These are phyloP conservation scores for Ustulina deusta DNA, from an alignment of 2,329 filamentous ascomycete genomes.

Conservation along the genomic window DNA sequence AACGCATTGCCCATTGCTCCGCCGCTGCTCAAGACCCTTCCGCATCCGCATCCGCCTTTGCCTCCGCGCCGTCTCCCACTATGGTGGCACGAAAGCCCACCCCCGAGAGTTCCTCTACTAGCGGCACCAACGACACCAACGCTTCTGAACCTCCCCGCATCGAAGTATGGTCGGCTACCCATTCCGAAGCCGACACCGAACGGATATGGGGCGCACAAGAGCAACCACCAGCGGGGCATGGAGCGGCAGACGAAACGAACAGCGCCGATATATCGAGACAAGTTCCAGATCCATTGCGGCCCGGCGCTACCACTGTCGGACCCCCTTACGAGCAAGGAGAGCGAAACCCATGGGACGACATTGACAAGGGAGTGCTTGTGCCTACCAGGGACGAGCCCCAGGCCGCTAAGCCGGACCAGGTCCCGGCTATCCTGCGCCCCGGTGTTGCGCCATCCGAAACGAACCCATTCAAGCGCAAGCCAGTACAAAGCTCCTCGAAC, in stretches of 20 bases:
- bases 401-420: slow-evolving; percentile 41
- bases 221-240: slow-evolving; percentile 17
- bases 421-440: slow-evolving; percentile 51
- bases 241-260: slow-evolving; percentile 29
- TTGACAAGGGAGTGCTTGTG: slow-evolving; percentile 24
- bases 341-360: slow-evolving; percentile 54
- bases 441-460: slow-evolving; percentile 56
- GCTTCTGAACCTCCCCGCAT: slow-evolving; percentile 47
- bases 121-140: slow-evolving; percentile 44
- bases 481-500: slow-evolving; percentile 43
- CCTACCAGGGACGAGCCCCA: slow-evolving; percentile 34
- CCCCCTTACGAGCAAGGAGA: slow-evolving; percentile 50
- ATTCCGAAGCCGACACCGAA: slow-evolving; percentile 51
- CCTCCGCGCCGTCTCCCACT: slow-evolving; percentile 33
- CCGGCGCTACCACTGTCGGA: slow-evolving; percentile 46
- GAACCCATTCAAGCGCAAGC: slow-evolving; percentile 68
- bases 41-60: neutral
- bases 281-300: slow-evolving; percentile 52
- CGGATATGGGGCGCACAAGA: slow-evolving; percentile 47
- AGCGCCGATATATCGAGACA: slow-evolving; percentile 42
- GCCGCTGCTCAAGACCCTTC: neutral
- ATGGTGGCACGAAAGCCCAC: slow-evolving; percentile 60
- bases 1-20: neutral
- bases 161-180: slow-evolving; percentile 51
- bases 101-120: slow-evolving; percentile 41